Conservation (phyloP, 2,329 filamentous ascomycete genomes). For the Mycogone perniciosa region DNA sequence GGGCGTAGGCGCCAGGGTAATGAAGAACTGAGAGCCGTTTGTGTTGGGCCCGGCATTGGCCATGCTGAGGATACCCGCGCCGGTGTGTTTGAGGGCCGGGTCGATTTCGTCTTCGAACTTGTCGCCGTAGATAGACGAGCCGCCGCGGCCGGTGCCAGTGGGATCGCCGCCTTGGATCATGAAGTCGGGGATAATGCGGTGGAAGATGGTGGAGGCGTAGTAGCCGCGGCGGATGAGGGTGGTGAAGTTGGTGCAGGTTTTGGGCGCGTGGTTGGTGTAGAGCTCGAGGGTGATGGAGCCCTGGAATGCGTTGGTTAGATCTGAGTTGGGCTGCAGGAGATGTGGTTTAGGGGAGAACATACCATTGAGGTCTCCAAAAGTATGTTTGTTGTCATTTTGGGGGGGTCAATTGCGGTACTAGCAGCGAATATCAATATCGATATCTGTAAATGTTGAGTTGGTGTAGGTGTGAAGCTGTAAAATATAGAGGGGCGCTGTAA, state of each 20-base stretch:
- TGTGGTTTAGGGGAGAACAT: slow-evolving; percentile 18
- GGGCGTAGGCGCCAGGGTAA: slow-evolving; percentile 87
- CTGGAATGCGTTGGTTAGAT: slow-evolving; percentile 36
- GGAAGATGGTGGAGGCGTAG: slow-evolving; percentile 81
- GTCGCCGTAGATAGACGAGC: slow-evolving; percentile 82
- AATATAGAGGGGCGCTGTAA: background rate
- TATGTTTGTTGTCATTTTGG: slow-evolving; percentile 67
- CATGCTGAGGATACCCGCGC: slow-evolving; percentile 92
- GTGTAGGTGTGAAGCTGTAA: too few relatives aligned
- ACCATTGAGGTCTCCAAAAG: slow-evolving; percentile 83
- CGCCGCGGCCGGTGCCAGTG: slow-evolving; percentile 86
- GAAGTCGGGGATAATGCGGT: slow-evolving; percentile 92
- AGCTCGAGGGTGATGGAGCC: slow-evolving; percentile 82
- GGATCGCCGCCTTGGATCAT: slow-evolving; percentile 96
- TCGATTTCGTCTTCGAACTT: slow-evolving; percentile 92
- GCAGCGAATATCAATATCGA: too few relatives aligned
- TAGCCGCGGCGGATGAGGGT: slow-evolving; percentile 77
- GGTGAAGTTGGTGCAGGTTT: slow-evolving; percentile 81
- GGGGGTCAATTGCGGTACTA: background rate
- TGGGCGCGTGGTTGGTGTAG: slow-evolving; percentile 82
- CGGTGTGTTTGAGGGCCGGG: slow-evolving; percentile 75
- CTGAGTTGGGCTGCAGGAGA: background rate
- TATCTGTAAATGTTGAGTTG: too few relatives aligned
- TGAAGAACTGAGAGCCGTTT: slow-evolving; percentile 93
- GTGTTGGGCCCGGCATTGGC: slow-evolving; percentile 90